Evolutionary conservation across 257 asterid species (phyloP).

Genomic region (Mentha longifolia): DNA sequence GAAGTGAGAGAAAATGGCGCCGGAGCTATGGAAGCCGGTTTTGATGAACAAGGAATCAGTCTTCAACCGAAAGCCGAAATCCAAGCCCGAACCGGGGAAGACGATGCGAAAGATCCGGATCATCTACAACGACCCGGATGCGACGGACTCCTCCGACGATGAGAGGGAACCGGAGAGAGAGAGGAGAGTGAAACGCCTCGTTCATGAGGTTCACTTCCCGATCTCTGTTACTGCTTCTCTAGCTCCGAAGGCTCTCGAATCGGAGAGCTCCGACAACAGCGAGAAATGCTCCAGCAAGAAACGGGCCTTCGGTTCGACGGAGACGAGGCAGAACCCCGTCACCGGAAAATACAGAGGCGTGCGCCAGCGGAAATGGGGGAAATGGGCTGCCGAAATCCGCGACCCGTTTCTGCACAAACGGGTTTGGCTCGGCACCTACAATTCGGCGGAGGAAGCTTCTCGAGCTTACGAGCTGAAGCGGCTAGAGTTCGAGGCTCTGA

Average conservation of each 20-base stretch:
- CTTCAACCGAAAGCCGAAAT: constrained; percentile 29
- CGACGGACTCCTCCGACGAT: constrained; percentile 89
- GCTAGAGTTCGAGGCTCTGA: constrained; percentile 60
- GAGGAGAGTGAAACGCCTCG: constrained; percentile 50
- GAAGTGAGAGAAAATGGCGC: constrained; percentile 33
- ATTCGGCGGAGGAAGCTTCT: constrained; percentile 76
- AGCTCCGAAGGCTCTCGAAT: constrained; percentile 22
- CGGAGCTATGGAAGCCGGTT: constrained; percentile 45
- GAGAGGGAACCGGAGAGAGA: constrained; percentile 37
- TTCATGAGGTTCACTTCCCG: constrained; percentile 54
- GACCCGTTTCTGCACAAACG: constrained; percentile 73
- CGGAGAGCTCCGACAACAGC: constrained; percentile 56
- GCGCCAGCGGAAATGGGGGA: constrained; percentile 90
- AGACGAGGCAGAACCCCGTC: constrained; percentile 26
- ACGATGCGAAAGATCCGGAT: constrained; percentile 57
- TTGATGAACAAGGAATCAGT: constrained; percentile 27
- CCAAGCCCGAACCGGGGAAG: constrained; percentile 29
- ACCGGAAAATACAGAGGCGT: constrained; percentile 66
- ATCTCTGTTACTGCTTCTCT: not conserved
- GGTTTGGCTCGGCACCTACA: constrained; percentile 87
- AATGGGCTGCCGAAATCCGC: constrained; percentile 96
- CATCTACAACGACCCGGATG: constrained; percentile 73
- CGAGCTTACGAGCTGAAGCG: constrained; percentile 68
- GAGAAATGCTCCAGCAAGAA: constrained; percentile 40
- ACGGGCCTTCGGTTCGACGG: constrained; percentile 7